phyloP scores from a whole-genome alignment of 176 grass and related monocot genomes.

The Carex pumila region DNA sequence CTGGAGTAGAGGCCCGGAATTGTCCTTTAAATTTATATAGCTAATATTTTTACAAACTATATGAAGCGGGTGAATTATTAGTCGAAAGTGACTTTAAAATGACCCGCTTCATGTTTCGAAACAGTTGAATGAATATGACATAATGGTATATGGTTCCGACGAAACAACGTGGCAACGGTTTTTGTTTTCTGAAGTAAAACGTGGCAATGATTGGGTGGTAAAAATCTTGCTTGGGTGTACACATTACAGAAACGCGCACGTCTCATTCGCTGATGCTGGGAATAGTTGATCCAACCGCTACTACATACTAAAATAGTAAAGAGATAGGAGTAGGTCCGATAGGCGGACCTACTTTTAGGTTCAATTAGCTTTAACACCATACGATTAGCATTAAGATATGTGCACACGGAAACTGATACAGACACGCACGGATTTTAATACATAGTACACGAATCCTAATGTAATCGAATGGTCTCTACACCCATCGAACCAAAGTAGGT shows the following conservation, averaged over 20 bases:
- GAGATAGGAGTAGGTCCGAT: no score
- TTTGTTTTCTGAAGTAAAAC: not conserved
- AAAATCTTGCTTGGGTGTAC: not conserved
- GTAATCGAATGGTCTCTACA: no score
- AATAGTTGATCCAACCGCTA: not conserved
- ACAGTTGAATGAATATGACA: not conserved
- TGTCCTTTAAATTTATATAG: not conserved
- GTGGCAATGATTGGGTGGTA: conserved; percentile 12
- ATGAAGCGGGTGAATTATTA: not conserved
- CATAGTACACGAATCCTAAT: no score
- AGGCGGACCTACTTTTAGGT: no score
- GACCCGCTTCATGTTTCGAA: not conserved
- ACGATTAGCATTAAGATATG: no score
- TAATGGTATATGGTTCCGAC: not conserved
- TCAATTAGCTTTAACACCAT: no score
- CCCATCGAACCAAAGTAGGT: no score
- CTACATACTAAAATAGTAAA: not conserved
- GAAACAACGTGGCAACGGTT: not conserved
- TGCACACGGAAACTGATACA: no score
- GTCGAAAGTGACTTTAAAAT: no score
- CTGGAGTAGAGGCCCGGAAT: not conserved
- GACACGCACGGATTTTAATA: no score
- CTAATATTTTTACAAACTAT: not conserved
- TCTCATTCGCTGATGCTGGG: not conserved
- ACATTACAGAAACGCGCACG: not conserved